Evolutionary conservation across 257 asterid species (phyloP).

Genomic region (Solanum rostratum): DNA sequence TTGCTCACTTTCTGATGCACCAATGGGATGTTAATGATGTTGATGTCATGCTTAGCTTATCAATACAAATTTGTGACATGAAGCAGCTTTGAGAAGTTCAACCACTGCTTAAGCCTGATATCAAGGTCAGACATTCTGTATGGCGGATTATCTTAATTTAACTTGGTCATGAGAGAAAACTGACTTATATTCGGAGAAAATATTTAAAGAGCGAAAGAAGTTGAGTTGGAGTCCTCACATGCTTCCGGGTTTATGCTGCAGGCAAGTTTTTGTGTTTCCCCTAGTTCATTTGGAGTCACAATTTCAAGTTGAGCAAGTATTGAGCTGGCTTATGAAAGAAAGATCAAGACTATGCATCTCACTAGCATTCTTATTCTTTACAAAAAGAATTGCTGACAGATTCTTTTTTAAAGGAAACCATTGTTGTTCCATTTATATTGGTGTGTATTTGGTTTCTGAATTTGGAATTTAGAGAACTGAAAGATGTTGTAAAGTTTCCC

Average conservation of each 20-base stretch:
- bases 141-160: background rate
- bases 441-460: background rate
- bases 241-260: background rate
- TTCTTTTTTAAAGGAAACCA: background rate
- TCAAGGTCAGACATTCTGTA: background rate
- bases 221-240: background rate
- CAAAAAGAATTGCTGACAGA: background rate
- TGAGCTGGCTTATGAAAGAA: background rate
- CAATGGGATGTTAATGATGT: background rate
- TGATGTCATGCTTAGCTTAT: background rate
- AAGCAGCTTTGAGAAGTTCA: constrained; percentile 34
- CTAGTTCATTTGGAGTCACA: background rate
- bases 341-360: background rate
- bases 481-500: background rate
- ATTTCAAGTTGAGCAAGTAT: background rate
- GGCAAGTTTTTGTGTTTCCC: background rate
- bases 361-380: background rate
- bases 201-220: background rate
- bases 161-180: background rate
- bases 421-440: background rate
- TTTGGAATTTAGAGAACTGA: background rate
- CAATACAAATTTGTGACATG: constrained; percentile 4
- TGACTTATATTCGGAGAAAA: background rate
- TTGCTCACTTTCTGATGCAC: background rate
- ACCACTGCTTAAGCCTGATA: constrained; percentile 13